These are phyloP conservation scores for Mentha longifolia DNA, from an alignment of 257 asterid species.

Conservation along the genomic window DNA sequence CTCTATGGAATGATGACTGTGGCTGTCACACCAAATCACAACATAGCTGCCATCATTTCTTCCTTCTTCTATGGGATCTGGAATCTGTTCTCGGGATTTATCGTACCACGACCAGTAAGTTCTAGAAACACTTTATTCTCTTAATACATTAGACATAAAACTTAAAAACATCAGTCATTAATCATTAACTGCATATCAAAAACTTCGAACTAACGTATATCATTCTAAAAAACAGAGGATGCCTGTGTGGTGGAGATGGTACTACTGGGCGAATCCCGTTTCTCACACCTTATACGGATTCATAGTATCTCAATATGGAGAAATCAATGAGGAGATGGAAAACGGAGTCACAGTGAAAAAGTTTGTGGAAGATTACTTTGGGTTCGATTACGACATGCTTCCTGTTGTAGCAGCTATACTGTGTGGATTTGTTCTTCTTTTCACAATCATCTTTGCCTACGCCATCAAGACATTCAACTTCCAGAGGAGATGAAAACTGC, in stretches of 20 bases:
- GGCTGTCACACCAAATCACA: constrained; percentile 66
- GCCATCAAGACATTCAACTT: constrained; percentile 53
- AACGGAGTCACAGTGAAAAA: constrained; percentile 27
- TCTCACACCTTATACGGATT: constrained; percentile 79
- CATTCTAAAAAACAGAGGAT: constrained; percentile 54
- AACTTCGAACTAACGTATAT: neutral
- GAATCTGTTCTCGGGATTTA: constrained; percentile 71
- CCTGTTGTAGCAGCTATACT: constrained; percentile 40
- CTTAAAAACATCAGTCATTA: neutral
- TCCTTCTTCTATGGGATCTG: constrained; percentile 61
- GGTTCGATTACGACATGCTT: constrained; percentile 40
- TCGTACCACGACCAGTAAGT: constrained; percentile 70
- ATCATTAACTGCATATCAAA: neutral
- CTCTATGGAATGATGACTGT: constrained; percentile 77
- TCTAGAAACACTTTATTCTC: neutral
- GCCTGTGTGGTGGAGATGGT: constrained; percentile 92
- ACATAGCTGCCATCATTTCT: constrained; percentile 60
- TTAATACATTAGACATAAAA: neutral
- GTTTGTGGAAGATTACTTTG: constrained; percentile 42
- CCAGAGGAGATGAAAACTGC: constrained; percentile 44
- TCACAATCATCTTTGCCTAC: constrained; percentile 44
- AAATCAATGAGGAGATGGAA: constrained; percentile 30
- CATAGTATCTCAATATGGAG: constrained; percentile 70
- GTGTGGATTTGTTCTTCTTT: constrained; percentile 38
- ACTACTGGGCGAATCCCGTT: constrained; percentile 72